Conservation (phyloP, 495 filamentous ascomycete species). For the Rhypophila decipiens region DNA sequence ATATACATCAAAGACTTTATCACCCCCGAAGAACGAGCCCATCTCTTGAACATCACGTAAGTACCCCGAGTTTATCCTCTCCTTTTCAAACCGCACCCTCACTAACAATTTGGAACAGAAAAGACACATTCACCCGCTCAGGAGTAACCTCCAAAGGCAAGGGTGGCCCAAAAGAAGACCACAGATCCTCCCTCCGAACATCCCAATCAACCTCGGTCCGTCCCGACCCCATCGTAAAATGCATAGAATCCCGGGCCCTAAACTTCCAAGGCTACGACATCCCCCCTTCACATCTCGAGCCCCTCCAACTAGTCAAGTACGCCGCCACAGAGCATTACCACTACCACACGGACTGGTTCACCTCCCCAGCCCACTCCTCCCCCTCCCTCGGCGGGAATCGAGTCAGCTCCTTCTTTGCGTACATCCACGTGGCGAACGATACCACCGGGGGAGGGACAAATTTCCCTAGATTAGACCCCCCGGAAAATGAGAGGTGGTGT, state of each 20-base stretch:
- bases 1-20: constrained; percentile 50
- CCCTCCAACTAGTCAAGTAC: constrained; percentile 50
- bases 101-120: too few relatives aligned
- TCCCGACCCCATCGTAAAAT: constrained; percentile 55
- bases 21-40: constrained; percentile 32
- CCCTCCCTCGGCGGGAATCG: constrained; percentile 42
- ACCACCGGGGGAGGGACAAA: constrained; percentile 52
- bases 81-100: too few relatives aligned
- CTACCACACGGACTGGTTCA: constrained; percentile 55
- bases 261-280: constrained; percentile 59
- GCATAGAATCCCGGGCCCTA: constrained; percentile 62
- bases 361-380: constrained; percentile 25
- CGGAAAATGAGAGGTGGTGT: constrained; percentile 48
- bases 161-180: too few relatives aligned
- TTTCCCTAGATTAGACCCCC: constrained; percentile 41
- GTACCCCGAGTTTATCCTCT: too few relatives aligned
- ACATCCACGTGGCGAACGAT: constrained; percentile 40
- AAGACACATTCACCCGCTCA: constrained; percentile 35
- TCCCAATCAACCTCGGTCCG: constrained; percentile 39
- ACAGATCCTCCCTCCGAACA: constrained; percentile 28
- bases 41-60: constrained; percentile 39
- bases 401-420: constrained; percentile 50
- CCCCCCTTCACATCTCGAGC: constrained; percentile 41
- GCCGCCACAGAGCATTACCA: constrained; percentile 41
- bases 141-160: constrained; percentile 27